Base-by-base conservation (phyloP, 257 asterid genomes). In the Jacaranda copaia region DNA sequence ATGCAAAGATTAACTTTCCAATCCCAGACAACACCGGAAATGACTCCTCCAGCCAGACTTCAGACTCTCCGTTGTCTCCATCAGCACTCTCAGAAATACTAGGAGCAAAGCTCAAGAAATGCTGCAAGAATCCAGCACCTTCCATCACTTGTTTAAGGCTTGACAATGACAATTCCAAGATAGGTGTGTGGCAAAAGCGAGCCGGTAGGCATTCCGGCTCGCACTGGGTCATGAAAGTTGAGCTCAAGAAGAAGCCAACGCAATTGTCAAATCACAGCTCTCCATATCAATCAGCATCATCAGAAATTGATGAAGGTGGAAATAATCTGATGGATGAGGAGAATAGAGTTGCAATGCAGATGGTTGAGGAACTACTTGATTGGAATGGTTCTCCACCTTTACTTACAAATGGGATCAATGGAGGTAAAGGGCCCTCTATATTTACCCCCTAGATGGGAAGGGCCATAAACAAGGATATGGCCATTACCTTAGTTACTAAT, bases 341-440 rank as follows among this genome's bases (percentile, higher is more conserved):
- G 84, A 86, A 88, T 15, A 84, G 84, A 76, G 86, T 86, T 68
- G 98, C 98, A 32, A 71, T 88, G 92, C 96, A 91, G 48, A 93
- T 93, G 98, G 96, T 93, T 39, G 97, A 93, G 73, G 98, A 93
- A 76, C 78, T 91, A 58, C 94, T 93, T 60, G 83, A 85, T 75
- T 89, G 89, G 85, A 90, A 81, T 58, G 82, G 72, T 70, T 81
- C 83, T 16, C 38, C 72, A 39, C 80, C 87, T 61, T 52, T 82
- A 39, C 76, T 82, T 74, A 16, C 77, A 18, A 65, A 42, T 59
- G 73, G 42, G 73, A 43, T 72, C n/a, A 18, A 25, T 36, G 80
- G 72, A 46, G 72, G 66, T 51, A 52, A 72, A 57, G 78, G 62
- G 53, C 53, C 38, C 42, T 14, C 56, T 25, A 36, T 70, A 8